Conservation (phyloP, 805 yeast species). For the Jamesozyma piceae region DNA sequence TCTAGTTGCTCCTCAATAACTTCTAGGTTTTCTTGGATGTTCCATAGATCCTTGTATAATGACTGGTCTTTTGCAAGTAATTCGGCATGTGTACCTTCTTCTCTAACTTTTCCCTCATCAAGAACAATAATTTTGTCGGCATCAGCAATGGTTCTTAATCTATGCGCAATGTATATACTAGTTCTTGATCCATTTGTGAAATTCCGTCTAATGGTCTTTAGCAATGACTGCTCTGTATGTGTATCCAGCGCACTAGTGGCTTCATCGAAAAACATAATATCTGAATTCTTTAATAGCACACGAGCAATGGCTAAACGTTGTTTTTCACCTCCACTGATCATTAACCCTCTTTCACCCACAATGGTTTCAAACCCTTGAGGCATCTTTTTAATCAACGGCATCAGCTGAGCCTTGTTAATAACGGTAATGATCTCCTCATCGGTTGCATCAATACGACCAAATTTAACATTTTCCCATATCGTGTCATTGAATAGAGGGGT, state of each 20-base stretch:
- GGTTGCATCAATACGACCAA: constrained; percentile 67
- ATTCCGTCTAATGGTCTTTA: constrained; percentile 62
- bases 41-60: constrained; percentile 77
- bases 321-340: constrained; percentile 99
- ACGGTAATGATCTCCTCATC: constrained; percentile 62
- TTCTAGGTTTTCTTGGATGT: constrained; percentile 76
- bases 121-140: constrained; percentile 88
- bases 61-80: constrained; percentile 48
- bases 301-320: constrained; percentile 92
- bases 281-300: constrained; percentile 73
- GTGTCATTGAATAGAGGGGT: constrained; percentile 92
- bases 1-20: constrained; percentile 34
- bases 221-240: constrained; percentile 80
- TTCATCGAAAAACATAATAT: constrained; percentile 90
- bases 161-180: constrained; percentile 85
- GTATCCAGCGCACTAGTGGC: constrained; percentile 96
- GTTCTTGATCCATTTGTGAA: constrained; percentile 56
- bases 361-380: constrained; percentile 81
- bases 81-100: constrained; percentile 74
- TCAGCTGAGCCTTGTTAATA: constrained; percentile 62
- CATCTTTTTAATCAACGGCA: constrained; percentile 49
- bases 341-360: constrained; percentile 96
- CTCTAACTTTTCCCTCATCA: constrained; percentile 67
- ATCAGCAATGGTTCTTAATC: constrained; percentile 88
- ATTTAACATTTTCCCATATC: constrained; percentile 75